Evolutionary conservation across 2,329 filamentous ascomycete genomes (phyloP).

Genomic region (Aureobasidium melanogenum): DNA sequence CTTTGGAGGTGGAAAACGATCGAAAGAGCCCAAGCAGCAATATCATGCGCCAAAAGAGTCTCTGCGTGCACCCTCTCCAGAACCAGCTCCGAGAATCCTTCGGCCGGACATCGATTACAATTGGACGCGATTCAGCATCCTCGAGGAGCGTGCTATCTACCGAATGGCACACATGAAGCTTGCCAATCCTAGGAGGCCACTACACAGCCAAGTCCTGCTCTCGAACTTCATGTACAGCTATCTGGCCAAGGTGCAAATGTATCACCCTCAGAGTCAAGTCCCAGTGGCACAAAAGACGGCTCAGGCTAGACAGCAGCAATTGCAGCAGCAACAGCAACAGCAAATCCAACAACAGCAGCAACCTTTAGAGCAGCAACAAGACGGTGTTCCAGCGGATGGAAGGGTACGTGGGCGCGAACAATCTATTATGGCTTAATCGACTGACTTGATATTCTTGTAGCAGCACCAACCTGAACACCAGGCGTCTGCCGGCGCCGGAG

Average conservation of each 20-base stretch:
- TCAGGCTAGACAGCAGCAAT: constrained; percentile 43
- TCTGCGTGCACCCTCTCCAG: constrained; percentile 69
- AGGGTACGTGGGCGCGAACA: neutral
- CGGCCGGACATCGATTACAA: constrained; percentile 89
- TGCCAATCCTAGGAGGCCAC: constrained; percentile 84
- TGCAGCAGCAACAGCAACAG: constrained; percentile 22
- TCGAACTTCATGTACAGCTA: constrained; percentile 99
- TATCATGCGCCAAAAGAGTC: constrained; percentile 33
- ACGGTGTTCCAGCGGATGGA: neutral
- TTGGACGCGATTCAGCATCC: constrained; percentile 89
- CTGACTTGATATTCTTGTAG: neutral
- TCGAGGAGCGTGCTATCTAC: constrained; percentile 95
- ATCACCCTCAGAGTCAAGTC: constrained; percentile 89
- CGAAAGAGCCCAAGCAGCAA: constrained; percentile 51
- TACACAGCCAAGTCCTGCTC: constrained; percentile 89
- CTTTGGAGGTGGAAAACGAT: constrained; percentile 69
- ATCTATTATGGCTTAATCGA: neutral
- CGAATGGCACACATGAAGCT: constrained; percentile 98
- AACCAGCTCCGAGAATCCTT: constrained; percentile 62
- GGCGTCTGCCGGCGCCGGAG: neutral
- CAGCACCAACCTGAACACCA: neutral
- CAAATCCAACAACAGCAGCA: constrained; percentile 22
- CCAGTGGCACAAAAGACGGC: constrained; percentile 56
- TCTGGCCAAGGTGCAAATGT: constrained; percentile 94
- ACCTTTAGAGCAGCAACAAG: neutral